Base-by-base conservation (phyloP, 768 basidiomycete genomes). In the Pulveroboletus sp. region DNA sequence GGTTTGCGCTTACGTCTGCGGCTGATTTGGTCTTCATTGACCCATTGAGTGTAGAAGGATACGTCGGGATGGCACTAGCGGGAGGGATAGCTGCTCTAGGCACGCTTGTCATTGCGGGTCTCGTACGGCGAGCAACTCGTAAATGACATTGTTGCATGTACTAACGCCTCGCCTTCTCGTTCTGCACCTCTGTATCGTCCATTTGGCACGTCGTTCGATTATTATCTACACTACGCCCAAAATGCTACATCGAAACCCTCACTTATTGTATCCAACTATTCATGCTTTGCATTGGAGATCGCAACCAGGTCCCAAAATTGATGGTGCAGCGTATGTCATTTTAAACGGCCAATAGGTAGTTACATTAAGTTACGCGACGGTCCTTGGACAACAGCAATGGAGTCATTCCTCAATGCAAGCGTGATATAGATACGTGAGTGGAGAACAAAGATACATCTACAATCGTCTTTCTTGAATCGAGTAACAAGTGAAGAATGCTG, bases 41-140 rank as follows among this genome's bases (percentile, higher is more conserved):
- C 40, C 32, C 37, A 44, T 41, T 28, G 27, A 43, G 43, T 32
- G 6, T 67, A 94, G 95, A 99, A 69, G 94, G 94, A n/a, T 97
- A 97, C 67, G 90, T 97, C 43, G 96, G 96, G 41, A 93, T 99
- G 86, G 96, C 93, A 13, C 76, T 99, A 38, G 91, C 84, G 17
- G 94, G 94, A 44, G 92, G 93, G 47, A 86, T 80, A 37, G 93
- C 89, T 13, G 93, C 95, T 13, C 61, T 95, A 18, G 89, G 91
- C 45, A 83, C 87, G 28, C 68, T 92, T 42, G 66, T 87, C 50
- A 50, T 91, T 48, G 86, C 89, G 65, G 73, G 81, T 71, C 73
- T 91, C 63, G 77, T 93, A 81, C 87, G 90, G 82, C 89, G 88
- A 81, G 85, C 89, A 68, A 60, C 67, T 55, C 77, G 78, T 69